Percentiles rank a stretch among this genome's conserved stretches.
Evolutionary conservation across 345 rosid species (phyloP).

Genomic region (Dimocarpus longan): DNA sequence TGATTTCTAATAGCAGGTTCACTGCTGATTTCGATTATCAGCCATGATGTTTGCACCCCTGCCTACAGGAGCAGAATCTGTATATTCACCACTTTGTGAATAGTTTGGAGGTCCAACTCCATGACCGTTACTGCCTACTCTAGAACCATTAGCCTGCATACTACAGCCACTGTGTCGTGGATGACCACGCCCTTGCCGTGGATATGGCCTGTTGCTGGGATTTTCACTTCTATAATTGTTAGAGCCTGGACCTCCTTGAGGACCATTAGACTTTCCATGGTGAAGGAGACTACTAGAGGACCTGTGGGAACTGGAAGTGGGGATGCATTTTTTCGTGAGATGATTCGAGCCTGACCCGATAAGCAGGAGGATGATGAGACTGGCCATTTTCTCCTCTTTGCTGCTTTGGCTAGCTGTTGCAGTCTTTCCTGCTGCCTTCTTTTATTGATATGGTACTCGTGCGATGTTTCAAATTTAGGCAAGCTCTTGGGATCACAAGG

Average conservation of each 20-base stretch:
- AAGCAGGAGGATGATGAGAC: constrained; percentile 44
- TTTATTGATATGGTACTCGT: constrained; percentile 95
- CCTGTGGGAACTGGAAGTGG: constrained; percentile 47
- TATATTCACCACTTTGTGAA: constrained; percentile 72
- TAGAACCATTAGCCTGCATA: constrained; percentile 62
- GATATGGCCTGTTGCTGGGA: constrained; percentile 71
- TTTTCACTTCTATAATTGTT: constrained; percentile 71
- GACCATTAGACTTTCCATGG: constrained; percentile 50
- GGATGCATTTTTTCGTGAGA: constrained; percentile 43
- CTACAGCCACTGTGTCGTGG: constrained; percentile 71
- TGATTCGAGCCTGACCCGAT: constrained; percentile 45
- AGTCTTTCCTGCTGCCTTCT: constrained; percentile 75
- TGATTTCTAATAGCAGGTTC: constrained; percentile 15
- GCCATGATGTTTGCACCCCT: constrained; percentile 87
- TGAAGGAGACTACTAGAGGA: constrained; percentile 44
- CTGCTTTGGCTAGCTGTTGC: constrained; percentile 82
- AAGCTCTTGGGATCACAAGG: constrained; percentile 97
- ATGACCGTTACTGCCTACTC: constrained; percentile 66
- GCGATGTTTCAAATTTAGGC: constrained; percentile 91
- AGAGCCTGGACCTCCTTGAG: constrained; percentile 70
- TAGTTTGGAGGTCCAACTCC: constrained; percentile 79
- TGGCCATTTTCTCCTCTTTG: constrained; percentile 89
- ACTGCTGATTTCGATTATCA: constrained; percentile 77
- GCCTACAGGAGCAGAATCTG: constrained; percentile 72
- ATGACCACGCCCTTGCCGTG: constrained; percentile 79